Evolutionary conservation across 2,329 filamentous ascomycete species (phyloP), one percentile per base, ranked within the genome.

Genomic region (Paraphoma sp.): DNA sequence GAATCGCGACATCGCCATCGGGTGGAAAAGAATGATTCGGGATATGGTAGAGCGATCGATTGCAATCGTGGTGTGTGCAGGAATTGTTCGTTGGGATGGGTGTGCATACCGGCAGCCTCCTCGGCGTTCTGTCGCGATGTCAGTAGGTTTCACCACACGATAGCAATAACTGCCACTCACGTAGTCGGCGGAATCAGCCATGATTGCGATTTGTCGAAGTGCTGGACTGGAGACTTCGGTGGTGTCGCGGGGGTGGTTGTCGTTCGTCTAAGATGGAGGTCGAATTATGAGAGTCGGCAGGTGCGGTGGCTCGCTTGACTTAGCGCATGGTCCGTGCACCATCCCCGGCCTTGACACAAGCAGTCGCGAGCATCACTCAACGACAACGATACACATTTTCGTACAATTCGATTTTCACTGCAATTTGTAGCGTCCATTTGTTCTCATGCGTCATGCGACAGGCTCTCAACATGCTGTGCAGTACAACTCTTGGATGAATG

Each of bases 111-210:
- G 81, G 93, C 94, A 84, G 94, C 94, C 88, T 95, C 92, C 87
- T 96, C 93, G 82, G 93, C 89, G 86, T 97, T 94, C 93, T 97
- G 77, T 59, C 18, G 51, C 43, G 48, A 23, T 50, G 60, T 71
- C 59, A 69, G 68, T 55, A 67, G 47, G 51, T 17, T 45, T 46
- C 54, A 54, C 75, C 48, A 28, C 41, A 18, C 6, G 36, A 28
- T 10, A 43, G 18, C 17, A 30, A 16, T 63, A 46, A 69, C 68
- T 66, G 65, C 73, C 6, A 90, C 90, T 82, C 86, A 93, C 91
- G 85, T 95, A 95, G 85, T 93, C 89, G 76, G 82, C 89, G 76
- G 82, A 79, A 86, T 94, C 91, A 88, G 91, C 91, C 91, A 94
- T 94, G 84, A 80, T 90, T 86, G 84, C 83, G 81, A 80, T 78